phyloP scores from a whole-genome alignment of 805 yeast genomes.

The Metschnikowia lochheadii region DNA sequence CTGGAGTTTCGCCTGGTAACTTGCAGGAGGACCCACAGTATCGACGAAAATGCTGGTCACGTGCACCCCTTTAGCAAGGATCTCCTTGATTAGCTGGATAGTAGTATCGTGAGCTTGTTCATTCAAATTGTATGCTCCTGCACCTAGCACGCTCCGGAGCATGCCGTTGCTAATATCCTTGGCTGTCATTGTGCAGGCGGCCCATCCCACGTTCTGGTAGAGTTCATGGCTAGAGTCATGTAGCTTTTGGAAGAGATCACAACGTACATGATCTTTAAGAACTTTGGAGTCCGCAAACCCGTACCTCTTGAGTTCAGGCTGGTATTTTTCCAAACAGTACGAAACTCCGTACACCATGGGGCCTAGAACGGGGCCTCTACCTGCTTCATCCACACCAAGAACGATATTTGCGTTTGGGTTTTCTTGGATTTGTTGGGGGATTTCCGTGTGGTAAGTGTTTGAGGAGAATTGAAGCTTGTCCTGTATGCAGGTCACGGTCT shows the following conservation, averaged over 20 bases:
- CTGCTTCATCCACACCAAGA: constrained; percentile 97
- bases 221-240: constrained; percentile 46
- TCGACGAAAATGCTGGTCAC: constrained; percentile 79
- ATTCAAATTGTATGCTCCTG: constrained; percentile 70
- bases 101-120: constrained; percentile 97
- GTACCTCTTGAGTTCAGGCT: constrained; percentile 45
- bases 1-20: constrained; percentile 74
- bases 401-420: constrained; percentile 41
- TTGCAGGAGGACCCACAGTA: constrained; percentile 92
- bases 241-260: constrained; percentile 55
- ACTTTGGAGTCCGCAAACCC: constrained; percentile 95
- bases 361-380: constrained; percentile 96
- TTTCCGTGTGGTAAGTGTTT: constrained; percentile 45
- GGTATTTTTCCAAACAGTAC: constrained; percentile 60
- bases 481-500: constrained; percentile 27
- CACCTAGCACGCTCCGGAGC: constrained; percentile 54
- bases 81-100: constrained; percentile 66
- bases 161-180: constrained; percentile 84
- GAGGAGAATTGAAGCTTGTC: constrained; percentile 33
- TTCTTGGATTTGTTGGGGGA: constrained; percentile 40
- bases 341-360: constrained; percentile 96
- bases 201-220: constrained; percentile 72
- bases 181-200: constrained; percentile 80
- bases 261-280: constrained; percentile 67
- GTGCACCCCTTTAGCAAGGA: constrained; percentile 57